Base-by-base conservation (phyloP, 106 monocot species). In the Acorus gramineus region DNA sequence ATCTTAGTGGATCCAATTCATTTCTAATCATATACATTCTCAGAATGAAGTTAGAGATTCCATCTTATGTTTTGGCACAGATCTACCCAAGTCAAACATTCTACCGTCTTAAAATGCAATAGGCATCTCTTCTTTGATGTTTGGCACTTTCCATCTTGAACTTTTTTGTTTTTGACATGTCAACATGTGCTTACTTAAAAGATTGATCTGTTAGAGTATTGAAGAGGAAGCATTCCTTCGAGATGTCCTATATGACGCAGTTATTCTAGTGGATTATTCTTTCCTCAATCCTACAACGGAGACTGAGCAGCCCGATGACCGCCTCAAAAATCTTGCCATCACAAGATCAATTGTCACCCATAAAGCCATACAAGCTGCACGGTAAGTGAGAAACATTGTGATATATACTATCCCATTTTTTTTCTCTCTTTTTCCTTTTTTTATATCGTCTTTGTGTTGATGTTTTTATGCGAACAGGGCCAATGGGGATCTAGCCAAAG, bases 191-290 rank as follows among this genome's bases (percentile, higher is more conserved):
- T 4, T 62, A 46, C n/a, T 62, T 52, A 8, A 47, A 67, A 66
- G 3, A 11, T 44, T 60, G 62, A 2, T 51, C 1, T 62, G 50
- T 50, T 56, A 60, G 76, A 95, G 94, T 69, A 72, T 64, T 44
- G 59, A 66, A 28, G 82, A 87, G 57, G 87, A 95, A 70, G 60
- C 47, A 42, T 50, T 87, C 69, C 73, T 83, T 14, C 53, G 82
- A 72, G 82, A 76, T 50, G 63, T 95, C 59, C 82, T 95, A 46
- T 81, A 76, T 69, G 95, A 95, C 76, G 82, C 86, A 55, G 76
- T 90, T 47, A 75, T 94, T 52, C 66, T 86, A 44, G 80, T 82
- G 11, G 87, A 95, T 47, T 95, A 95, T 80, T 80, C 82, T 59
- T 87, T 95, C 60, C 61, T 95, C 61, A 61, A 76, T 69, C 60